phyloP scores from a whole-genome alignment of 306 rosid genomes.

The Citrullus amarus region DNA sequence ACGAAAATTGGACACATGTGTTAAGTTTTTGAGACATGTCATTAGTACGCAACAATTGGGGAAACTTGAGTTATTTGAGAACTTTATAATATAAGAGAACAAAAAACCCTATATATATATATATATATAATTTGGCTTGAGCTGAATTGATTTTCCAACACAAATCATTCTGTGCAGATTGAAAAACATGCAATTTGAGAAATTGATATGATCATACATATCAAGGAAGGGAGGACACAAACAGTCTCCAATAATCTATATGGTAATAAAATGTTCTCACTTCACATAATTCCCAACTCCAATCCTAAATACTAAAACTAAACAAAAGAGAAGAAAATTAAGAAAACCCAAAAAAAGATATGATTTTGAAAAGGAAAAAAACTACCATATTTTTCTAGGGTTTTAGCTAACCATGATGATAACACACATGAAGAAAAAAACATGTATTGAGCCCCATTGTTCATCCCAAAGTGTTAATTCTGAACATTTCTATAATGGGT shows the following conservation, averaged over 20 bases:
- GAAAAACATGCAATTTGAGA: background rate
- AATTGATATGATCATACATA: background rate
- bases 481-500: background rate
- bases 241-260: background rate
- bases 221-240: background rate
- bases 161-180: background rate
- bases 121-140: background rate
- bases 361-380: background rate
- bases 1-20: background rate
- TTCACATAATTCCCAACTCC: background rate
- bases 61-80: background rate
- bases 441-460: background rate
- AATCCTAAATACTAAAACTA: conserved; percentile 4
- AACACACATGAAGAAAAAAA: background rate
- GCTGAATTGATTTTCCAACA: background rate
- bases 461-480: background rate
- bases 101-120: background rate
- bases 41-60: background rate
- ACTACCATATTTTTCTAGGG: conserved; percentile 1
- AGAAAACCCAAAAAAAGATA: background rate
- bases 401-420: background rate
- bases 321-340: background rate
- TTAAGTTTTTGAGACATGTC: background rate
- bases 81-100: background rate
- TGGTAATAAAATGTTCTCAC: background rate